Percentiles rank a stretch among this genome's conserved stretches.
Evolutionary conservation across 805 yeast genomes (phyloP).

Genomic region (Saccharomycodes ludwigii): DNA sequence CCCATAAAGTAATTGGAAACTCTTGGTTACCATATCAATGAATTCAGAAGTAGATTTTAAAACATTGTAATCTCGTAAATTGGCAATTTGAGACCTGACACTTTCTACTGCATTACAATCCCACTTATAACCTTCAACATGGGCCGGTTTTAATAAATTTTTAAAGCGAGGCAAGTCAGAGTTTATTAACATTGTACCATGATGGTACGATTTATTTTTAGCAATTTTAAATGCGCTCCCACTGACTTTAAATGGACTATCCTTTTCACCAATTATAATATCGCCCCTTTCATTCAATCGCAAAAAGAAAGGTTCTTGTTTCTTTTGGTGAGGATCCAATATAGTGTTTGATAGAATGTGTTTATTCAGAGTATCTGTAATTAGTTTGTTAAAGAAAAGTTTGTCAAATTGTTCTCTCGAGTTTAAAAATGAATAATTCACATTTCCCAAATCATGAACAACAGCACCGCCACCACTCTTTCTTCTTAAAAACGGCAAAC

Average conservation of each 20-base stretch:
- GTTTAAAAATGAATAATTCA: conserved; percentile 73
- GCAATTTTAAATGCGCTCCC: conserved; percentile 91
- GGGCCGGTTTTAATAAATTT: conserved; percentile 41
- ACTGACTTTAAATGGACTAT: conserved; percentile 45
- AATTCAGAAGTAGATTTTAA: conserved; percentile 27
- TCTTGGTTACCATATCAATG: conserved; percentile 16
- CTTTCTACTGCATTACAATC: conserved; percentile 50
- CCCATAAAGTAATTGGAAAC: conserved; percentile 13
- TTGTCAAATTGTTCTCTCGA: conserved; percentile 55
- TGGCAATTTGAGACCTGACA: conserved; percentile 69
- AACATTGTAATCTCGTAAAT: conserved; percentile 34
- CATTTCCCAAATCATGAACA: conserved; percentile 84
- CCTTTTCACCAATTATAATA: conserved; percentile 36
- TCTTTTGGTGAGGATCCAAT: not conserved
- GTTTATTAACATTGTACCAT: conserved; percentile 83
- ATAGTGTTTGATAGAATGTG: conserved; percentile 1
- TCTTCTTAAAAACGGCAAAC: conserved; percentile 63
- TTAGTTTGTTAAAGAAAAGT: conserved; percentile 35
- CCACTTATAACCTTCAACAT: conserved; percentile 31
- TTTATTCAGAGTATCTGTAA: conserved; percentile 26
- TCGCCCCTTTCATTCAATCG: conserved; percentile 70
- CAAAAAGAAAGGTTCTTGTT: conserved; percentile 17
- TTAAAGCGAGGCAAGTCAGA: conserved; percentile 51
- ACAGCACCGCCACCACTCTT: conserved; percentile 95
- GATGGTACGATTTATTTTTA: conserved; percentile 76